These are phyloP conservation scores for Arachis monticola DNA, from an alignment of 331 rosid genomes.

Conservation along the genomic window DNA sequence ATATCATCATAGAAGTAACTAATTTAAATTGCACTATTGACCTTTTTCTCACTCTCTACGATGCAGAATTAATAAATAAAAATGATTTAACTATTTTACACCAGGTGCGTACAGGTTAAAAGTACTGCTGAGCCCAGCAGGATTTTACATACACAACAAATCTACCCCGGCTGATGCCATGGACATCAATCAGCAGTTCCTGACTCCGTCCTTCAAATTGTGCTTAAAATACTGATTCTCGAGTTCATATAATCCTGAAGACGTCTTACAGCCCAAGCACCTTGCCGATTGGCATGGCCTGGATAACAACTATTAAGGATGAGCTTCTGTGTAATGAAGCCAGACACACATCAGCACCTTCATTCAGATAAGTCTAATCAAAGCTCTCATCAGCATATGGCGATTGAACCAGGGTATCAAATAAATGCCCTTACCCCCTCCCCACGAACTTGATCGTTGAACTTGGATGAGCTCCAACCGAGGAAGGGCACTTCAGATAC, in stretches of 20 bases:
- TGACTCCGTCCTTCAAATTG: not conserved
- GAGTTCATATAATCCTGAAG: conserved; percentile 4
- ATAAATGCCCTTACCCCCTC: not conserved
- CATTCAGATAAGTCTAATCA: conserved; percentile 20
- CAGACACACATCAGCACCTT: conserved; percentile 26
- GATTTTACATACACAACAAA: not conserved
- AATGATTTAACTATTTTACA: not conserved
- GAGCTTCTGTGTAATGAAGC: conserved; percentile 12
- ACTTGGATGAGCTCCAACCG: conserved; percentile 41
- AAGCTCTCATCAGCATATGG: conserved; percentile 25
- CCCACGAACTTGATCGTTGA: conserved; percentile 18
- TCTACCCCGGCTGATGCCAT: conserved; percentile 2
- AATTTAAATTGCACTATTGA: too few species aligned
- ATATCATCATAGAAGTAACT: too few species aligned
- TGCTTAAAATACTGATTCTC: not conserved
- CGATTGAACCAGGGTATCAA: conserved; percentile 28
- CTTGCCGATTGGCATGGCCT: conserved; percentile 30
- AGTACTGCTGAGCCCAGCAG: not conserved
- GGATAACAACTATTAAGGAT: conserved; percentile 13
- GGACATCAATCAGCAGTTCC: conserved; percentile 13
- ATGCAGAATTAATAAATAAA: not conserved
- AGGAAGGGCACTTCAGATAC: conserved; percentile 29
- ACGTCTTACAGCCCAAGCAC: conserved; percentile 3
- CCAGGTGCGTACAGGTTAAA: conserved; percentile 13
- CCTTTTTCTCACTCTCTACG: too few species aligned